Percentiles rank a stretch among this genome's conserved stretches.
Conservation (phyloP, 2,329 filamentous ascomycete species). For the Fusarium papillatum region DNA sequence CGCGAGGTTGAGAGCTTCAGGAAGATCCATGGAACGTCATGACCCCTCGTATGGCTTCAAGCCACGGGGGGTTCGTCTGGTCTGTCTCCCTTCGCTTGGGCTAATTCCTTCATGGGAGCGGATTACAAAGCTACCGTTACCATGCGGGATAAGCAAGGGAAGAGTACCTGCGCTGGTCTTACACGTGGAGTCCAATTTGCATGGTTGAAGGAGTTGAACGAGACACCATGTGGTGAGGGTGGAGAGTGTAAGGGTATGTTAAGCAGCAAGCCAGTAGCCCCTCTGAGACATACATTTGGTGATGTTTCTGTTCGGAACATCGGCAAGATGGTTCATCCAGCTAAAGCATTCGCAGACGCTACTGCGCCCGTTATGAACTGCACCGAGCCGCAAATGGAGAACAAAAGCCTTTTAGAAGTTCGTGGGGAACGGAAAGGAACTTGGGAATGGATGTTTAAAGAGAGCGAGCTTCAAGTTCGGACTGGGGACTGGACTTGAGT, state of each 20-base stretch:
- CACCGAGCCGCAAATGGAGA: slow-evolving; percentile 1
- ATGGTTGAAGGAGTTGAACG: not conserved
- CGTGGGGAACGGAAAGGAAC: not conserved
- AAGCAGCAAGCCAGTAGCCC: not conserved
- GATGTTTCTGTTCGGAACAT: not conserved
- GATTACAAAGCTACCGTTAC: not conserved
- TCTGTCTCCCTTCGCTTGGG: not conserved
- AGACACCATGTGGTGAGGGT: not conserved
- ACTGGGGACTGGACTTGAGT: not conserved
- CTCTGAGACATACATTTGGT: not conserved
- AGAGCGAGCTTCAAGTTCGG: not conserved
- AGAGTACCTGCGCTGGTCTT: not conserved
- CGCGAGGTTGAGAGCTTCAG: not conserved
- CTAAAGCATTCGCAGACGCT: not conserved
- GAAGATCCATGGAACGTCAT: not conserved
- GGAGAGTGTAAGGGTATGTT: not conserved
- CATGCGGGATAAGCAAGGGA: not conserved
- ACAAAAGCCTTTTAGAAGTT: not conserved
- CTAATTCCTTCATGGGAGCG: not conserved
- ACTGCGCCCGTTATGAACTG: slow-evolving; percentile 15
- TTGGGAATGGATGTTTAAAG: not conserved
- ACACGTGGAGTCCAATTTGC: not conserved
- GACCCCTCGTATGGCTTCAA: not conserved
- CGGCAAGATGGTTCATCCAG: not conserved
- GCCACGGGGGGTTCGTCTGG: not conserved